Percentiles rank a stretch among this genome's conserved stretches.
phyloP scores from a whole-genome alignment of 345 rosid species.

The thale cress (Arabidopsis thaliana) region DNA sequence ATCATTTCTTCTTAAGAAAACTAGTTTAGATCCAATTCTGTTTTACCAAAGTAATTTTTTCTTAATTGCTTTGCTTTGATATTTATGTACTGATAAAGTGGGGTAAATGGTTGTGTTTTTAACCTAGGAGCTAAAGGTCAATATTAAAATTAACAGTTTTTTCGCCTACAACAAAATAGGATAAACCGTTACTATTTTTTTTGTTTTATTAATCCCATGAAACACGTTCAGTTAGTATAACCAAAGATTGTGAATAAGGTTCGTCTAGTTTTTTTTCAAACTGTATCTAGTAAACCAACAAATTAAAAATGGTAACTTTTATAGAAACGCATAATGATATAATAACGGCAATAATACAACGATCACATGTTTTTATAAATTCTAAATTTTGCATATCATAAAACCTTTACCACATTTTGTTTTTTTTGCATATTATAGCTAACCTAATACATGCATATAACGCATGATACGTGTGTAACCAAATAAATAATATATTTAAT shows the following conservation, averaged over 20 bases:
- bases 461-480: conserved; percentile 15
- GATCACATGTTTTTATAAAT: background rate
- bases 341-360: background rate
- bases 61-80: background rate
- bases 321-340: background rate
- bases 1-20: background rate
- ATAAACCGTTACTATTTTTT: conserved; percentile 8
- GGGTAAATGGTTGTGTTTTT: background rate
- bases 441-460: background rate
- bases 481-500: background rate
- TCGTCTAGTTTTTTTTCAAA: background rate
- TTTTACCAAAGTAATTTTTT: background rate
- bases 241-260: background rate
- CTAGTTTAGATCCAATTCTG: background rate
- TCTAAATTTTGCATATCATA: background rate
- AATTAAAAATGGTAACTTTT: background rate
- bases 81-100: background rate
- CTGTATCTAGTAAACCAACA: background rate
- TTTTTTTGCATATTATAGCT: conserved; percentile 2
- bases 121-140: conserved; percentile 2
- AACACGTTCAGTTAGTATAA: background rate
- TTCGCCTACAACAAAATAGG: background rate
- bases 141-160: background rate
- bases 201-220: background rate
- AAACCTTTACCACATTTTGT: background rate